These are phyloP conservation scores for Gossypium thurberi DNA, from an alignment of 345 rosid genomes.

Conservation along the genomic window DNA sequence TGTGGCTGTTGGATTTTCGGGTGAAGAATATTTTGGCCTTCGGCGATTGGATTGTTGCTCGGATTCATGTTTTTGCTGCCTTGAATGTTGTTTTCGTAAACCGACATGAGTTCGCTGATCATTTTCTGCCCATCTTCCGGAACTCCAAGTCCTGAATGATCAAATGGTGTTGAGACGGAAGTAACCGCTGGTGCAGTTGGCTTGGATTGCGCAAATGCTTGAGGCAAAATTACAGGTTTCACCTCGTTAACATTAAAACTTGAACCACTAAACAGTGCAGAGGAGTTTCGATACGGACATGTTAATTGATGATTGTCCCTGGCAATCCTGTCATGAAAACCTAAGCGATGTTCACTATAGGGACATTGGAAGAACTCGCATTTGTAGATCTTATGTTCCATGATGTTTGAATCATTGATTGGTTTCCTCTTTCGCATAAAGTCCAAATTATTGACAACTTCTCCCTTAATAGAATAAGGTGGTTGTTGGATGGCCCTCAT, in stretches of 20 bases:
- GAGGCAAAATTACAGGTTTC: background rate
- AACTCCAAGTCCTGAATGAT: slow-evolving; percentile 65
- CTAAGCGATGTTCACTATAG: slow-evolving; percentile 35
- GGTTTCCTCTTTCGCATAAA: slow-evolving; percentile 61
- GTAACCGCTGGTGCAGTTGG: background rate
- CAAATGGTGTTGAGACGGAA: slow-evolving; percentile 24
- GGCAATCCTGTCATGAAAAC: background rate
- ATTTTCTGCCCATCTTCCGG: slow-evolving; percentile 95
- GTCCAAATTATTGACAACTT: slow-evolving; percentile 33
- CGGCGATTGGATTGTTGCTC: slow-evolving; percentile 26
- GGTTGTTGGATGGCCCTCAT: slow-evolving; percentile 35
- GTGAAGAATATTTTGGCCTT: slow-evolving; percentile 35
- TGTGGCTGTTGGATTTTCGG: slow-evolving; percentile 53
- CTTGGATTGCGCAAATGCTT: background rate
- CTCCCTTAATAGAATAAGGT: slow-evolving; percentile 50
- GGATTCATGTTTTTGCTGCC: slow-evolving; percentile 34
- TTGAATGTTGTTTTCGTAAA: slow-evolving; percentile 60
- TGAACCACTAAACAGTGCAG: background rate
- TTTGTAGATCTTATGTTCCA: slow-evolving; percentile 46
- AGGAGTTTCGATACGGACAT: background rate
- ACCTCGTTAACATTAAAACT: background rate
- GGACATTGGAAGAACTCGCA: slow-evolving; percentile 73
- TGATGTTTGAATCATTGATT: slow-evolving; percentile 31
- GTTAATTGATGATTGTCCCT: background rate
- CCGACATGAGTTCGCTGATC: slow-evolving; percentile 79